phyloP scores from a whole-genome alignment of 2,329 filamentous ascomycete genomes.

The Pestalotiopsis sp. region DNA sequence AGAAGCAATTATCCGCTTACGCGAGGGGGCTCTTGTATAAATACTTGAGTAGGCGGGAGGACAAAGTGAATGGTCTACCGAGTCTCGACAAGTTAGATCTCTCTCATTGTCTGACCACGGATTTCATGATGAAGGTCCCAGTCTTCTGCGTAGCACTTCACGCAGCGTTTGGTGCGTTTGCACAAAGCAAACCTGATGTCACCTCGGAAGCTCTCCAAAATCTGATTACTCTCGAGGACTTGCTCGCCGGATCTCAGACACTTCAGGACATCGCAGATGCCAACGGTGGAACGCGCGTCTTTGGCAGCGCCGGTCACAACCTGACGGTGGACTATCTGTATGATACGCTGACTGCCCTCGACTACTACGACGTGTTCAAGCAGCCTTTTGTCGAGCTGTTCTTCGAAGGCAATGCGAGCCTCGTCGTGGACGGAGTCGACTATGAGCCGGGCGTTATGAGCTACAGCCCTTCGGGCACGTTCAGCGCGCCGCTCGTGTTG shows the following conservation, averaged over 20 bases:
- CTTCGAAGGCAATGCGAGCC: conserved; percentile 31
- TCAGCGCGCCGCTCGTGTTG: conserved; percentile 43
- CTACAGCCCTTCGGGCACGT: conserved; percentile 53
- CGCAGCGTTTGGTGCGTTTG: neutral
- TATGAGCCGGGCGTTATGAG: conserved; percentile 37
- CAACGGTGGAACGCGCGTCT: conserved; percentile 44
- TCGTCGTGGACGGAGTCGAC: conserved; percentile 32
- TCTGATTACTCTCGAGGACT: conserved; percentile 40
- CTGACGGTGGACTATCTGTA: conserved; percentile 48
- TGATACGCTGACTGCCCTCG: conserved; percentile 38
- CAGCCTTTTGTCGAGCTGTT: conserved; percentile 46
- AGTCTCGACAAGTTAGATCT: too few relatives aligned
- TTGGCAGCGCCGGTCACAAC: conserved; percentile 48
- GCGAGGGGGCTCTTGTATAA: neutral
- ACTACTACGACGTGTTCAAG: conserved; percentile 46
- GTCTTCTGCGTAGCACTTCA: neutral
- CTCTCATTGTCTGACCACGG: neutral
- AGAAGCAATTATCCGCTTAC: neutral
- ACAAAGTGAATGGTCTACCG: too few relatives aligned
- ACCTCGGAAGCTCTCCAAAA: conserved; percentile 41
- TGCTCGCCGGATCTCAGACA: conserved; percentile 45
- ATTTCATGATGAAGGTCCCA: neutral
- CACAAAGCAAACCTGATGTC: conserved; percentile 33
- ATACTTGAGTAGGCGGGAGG: neutral
- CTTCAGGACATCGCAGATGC: conserved; percentile 47